These are phyloP conservation scores for Plasmodium chabaudi DNA, from an alignment of 169 alveolate genomes.

Conservation along the genomic window DNA sequence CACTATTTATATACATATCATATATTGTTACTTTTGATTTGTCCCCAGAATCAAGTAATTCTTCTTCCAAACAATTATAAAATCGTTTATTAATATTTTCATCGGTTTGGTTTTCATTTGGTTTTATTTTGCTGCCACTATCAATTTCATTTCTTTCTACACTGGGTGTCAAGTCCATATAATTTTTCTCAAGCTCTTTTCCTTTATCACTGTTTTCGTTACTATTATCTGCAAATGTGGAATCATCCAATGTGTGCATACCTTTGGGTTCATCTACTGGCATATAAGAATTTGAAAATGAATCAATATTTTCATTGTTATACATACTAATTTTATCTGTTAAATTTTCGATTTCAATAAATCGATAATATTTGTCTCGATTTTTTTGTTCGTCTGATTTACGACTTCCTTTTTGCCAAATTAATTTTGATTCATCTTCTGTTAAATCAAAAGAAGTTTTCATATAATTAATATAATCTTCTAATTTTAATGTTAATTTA, in stretches of 20 bases:
- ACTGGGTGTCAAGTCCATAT: slow-evolving; percentile 1
- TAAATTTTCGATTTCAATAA: slow-evolving; percentile 50
- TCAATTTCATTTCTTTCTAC: not conserved
- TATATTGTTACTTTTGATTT: slow-evolving; percentile 9
- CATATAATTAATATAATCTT: slow-evolving; percentile 65
- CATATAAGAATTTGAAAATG: not conserved
- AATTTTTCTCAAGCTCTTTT: not conserved
- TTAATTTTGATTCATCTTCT: slow-evolving; percentile 57
- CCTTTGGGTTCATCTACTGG: no score
- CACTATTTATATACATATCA: slow-evolving; percentile 29
- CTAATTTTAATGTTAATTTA: slow-evolving; percentile 43
- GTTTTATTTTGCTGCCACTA: not conserved
- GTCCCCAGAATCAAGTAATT: slow-evolving; percentile 18
- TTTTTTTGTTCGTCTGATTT: slow-evolving; percentile 64
- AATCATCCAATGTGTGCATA: not conserved
- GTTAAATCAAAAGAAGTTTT: slow-evolving; percentile 61
- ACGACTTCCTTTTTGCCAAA: slow-evolving; percentile 38
- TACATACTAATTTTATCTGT: slow-evolving; percentile 46
- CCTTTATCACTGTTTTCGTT: not conserved
- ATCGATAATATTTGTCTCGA: slow-evolving; percentile 41
- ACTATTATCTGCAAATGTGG: no score
- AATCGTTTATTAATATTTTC: slow-evolving; percentile 28
- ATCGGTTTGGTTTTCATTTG: not conserved
- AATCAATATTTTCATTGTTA: slow-evolving; percentile 2
- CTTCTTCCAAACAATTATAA: slow-evolving; percentile 42